Evolutionary conservation across 2,329 filamentous ascomycete genomes (phyloP), one percentile per base, ranked within the genome.

Genomic region (Aspergillus sp.): DNA sequence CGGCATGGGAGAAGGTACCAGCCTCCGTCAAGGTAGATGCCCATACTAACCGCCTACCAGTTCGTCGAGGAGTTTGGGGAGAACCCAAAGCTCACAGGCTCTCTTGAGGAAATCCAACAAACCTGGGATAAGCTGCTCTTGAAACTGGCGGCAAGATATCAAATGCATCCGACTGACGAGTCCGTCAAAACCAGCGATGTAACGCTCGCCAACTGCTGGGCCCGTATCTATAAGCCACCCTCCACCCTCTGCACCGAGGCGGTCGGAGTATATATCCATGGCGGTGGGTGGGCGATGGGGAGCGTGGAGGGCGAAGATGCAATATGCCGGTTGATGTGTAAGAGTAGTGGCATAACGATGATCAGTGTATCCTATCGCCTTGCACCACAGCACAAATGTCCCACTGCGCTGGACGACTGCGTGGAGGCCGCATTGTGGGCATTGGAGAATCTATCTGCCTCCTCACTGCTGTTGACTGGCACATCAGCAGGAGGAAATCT

Each of bases 401-500:
- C 57, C 1, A 35, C 32, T 2, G 24, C 51, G n/a, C 48, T 58
- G 14, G 53, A 58, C 1, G 57, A 61, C 47, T 49, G 55, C 32
- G 33, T 55, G 4, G 35, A 50, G 0, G 56, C 45, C 3, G 16
- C 44, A 4, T n/a, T 16, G 6, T 60, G 56, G 54, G 47, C 48
- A 1, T 26, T 60, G 7, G 24, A 50, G 14, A 41, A 57, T 13
- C 47, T 51, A 14, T 41, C 55, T 8, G 11, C 54, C 5, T 48
- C 56, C 41, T 71, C 70, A 47, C 63, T 69, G 16, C 64, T 73
- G 36, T 68, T 66, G 1, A 62, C 67, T 10, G 73, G 73, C 17
- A 62, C 62, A 3, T 74, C 72, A 8, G 73, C 73, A 11, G 73
- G 73, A 30, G 73, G 63, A 14, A 66, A 68, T 19, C 57, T 75